A percentile compares a stretch with the other conserved stretches of the same genome.
phyloP scores from a whole-genome alignment of 805 yeast genomes.

The Myxozyma kluyveri region DNA sequence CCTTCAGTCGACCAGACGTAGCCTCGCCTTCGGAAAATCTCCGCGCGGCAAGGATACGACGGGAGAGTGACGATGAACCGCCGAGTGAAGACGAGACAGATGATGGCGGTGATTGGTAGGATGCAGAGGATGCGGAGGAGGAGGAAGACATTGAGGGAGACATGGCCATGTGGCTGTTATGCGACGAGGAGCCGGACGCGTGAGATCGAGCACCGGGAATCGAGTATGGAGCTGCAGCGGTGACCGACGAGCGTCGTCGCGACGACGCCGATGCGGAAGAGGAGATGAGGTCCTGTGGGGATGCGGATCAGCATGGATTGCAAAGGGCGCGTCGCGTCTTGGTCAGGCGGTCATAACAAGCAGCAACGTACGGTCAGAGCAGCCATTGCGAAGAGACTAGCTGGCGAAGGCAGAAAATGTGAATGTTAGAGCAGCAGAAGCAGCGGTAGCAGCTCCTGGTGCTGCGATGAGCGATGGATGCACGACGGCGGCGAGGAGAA shows the following conservation, averaged over 20 bases:
- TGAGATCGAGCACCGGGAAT: conserved; percentile 26
- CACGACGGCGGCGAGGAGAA: not conserved
- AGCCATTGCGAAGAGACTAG: conserved; percentile 1
- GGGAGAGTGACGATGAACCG: conserved; percentile 23
- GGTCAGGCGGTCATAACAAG: not conserved
- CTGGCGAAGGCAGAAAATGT: not conserved
- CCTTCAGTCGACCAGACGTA: conserved; percentile 78
- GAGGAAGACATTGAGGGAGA: conserved; percentile 23
- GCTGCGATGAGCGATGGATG: not conserved
- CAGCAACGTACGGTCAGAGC: conserved; percentile 9
- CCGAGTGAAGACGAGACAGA: conserved; percentile 19
- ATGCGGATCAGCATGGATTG: not conserved
- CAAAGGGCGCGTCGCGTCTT: not conserved
- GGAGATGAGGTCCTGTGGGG: conserved; percentile 7
- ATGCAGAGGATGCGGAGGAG: conserved; percentile 19
- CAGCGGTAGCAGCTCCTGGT: not conserved
- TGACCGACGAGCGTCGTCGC: conserved; percentile 26
- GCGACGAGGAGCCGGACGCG: not conserved
- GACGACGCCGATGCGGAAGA: conserved; percentile 12
- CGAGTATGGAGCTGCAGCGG: conserved; percentile 27
- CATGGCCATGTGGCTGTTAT: conserved; percentile 9
- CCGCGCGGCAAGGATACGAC: conserved; percentile 61
- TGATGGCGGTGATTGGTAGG: conserved; percentile 13
- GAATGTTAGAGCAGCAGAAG: not conserved
- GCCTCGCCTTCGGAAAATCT: conserved; percentile 69